Evolutionary conservation across 768 basidiomycete genomes (phyloP), one percentile per base, ranked within the genome.

Genomic region (Lanmaoa rubissima): DNA sequence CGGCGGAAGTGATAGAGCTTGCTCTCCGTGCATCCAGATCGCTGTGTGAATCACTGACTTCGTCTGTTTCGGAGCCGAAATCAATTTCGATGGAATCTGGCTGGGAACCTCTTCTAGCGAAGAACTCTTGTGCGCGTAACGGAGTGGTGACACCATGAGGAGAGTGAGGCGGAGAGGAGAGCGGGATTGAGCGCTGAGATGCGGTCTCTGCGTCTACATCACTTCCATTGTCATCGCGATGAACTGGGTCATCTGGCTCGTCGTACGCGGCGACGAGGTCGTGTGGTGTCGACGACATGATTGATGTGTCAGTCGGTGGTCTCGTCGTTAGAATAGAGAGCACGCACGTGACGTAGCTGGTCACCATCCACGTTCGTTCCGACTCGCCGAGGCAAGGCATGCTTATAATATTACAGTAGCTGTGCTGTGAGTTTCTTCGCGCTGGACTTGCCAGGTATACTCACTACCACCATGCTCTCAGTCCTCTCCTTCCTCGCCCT

Each of bases 141-240:
- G 72, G 51, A 24, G 62, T 57, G 51, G 48, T 40, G 36, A 58
- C 46, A 19, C 74, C 75, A 50, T 76, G 73, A 6, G 79, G 80
- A 8, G 89, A 90, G 46, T 57, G 69, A 14, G 82, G 69, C 3
- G 87, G 80, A 4, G 88, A 89, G 32, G 84, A 85, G 41, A 92
- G 82, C 24, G 88, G 81, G 49, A 92, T 87, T 1, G 90, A 92
- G 40, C 80, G 83, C 64, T 89, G 87, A 10, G 88, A 90, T 16
- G 90, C 88, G 5, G 88, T 90, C 65, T 92, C 90, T 55, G 79
- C 83, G 60, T 88, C 88, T 55, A 76, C 78, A 60, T 82, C 79
- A 64, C 79, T 79, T 53, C 79, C 80, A 55, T 54, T 65, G 51
- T 72, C 72, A 17, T 54, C 54, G 59, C 49, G 52, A 38, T 54